Conservation (phyloP, 2,329 filamentous ascomycete genomes). For the Sporothrix mexicana region DNA sequence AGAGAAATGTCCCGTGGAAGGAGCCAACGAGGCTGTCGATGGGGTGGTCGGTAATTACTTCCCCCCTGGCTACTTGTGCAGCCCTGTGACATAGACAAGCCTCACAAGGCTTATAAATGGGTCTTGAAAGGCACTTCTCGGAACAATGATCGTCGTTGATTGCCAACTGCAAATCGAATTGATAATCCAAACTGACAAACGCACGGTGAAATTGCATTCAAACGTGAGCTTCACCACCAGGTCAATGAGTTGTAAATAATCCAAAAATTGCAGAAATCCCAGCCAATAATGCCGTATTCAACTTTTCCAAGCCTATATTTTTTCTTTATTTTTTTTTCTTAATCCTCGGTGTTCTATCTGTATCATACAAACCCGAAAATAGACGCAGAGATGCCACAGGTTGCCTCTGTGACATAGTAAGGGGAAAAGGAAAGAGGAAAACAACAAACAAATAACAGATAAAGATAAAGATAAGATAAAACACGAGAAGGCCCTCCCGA, state of each 20-base stretch:
- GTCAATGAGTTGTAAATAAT: background rate
- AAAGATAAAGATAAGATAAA: background rate
- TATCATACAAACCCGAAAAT: constrained; percentile 28
- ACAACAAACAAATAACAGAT: background rate
- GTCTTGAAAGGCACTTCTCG: background rate
- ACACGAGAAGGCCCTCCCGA: background rate
- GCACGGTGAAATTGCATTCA: background rate
- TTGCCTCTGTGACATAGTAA: background rate
- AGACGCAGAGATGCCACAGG: background rate
- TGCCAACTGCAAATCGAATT: background rate
- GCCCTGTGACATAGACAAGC: background rate
- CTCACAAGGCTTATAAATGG: constrained; percentile 12
- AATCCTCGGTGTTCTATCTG: constrained; percentile 9
- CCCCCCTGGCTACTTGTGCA: background rate
- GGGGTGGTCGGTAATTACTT: too few species aligned
- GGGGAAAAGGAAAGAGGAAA: background rate
- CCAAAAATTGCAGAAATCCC: background rate
- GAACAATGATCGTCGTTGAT: background rate
- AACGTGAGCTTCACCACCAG: too few species aligned
- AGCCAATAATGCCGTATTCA: background rate
- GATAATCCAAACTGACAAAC: constrained; percentile 5
- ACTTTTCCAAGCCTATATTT: background rate
- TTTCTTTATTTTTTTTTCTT: background rate
- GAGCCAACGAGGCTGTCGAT: background rate
- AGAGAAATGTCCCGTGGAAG: background rate